phyloP scores from a whole-genome alignment of 202 grass and related monocot species.

The Dendrocalamus latiflorus region DNA sequence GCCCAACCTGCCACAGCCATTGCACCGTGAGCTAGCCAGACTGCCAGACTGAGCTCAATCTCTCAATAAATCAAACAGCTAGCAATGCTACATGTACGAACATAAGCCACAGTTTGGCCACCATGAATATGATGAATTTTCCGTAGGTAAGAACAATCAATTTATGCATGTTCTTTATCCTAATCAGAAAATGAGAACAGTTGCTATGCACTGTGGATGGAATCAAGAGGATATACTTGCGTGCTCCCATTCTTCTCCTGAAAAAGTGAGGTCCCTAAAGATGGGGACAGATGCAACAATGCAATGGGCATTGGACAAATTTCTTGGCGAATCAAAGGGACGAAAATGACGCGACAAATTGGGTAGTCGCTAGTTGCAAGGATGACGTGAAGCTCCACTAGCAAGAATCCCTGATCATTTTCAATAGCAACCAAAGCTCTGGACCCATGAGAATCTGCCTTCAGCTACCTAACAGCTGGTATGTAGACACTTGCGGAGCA shows the following conservation, averaged over 20 bases:
- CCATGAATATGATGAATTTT: neutral
- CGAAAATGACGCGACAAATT: neutral
- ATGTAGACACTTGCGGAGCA: too few relatives aligned
- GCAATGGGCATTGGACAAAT: neutral
- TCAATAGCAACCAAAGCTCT: neutral
- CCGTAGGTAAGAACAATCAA: neutral
- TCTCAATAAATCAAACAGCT: neutral
- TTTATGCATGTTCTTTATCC: neutral
- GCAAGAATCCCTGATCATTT: neutral
- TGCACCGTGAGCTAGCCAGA: neutral
- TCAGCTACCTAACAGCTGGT: too few relatives aligned
- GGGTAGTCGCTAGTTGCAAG: neutral
- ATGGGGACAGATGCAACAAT: neutral
- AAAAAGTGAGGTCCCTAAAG: neutral
- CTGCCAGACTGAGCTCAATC: neutral
- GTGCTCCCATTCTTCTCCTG: neutral
- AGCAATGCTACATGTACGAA: too few relatives aligned
- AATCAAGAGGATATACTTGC: neutral
- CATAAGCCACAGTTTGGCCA: too few relatives aligned
- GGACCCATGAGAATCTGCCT: neutral
- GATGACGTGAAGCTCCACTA: neutral
- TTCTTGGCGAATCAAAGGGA: neutral
- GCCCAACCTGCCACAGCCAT: slow-evolving; percentile 45
- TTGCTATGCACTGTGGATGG: neutral
- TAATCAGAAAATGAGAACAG: neutral